These are phyloP conservation scores for Areca catechu DNA, from an alignment of 176 grass and related monocot species.

Conservation along the genomic window DNA sequence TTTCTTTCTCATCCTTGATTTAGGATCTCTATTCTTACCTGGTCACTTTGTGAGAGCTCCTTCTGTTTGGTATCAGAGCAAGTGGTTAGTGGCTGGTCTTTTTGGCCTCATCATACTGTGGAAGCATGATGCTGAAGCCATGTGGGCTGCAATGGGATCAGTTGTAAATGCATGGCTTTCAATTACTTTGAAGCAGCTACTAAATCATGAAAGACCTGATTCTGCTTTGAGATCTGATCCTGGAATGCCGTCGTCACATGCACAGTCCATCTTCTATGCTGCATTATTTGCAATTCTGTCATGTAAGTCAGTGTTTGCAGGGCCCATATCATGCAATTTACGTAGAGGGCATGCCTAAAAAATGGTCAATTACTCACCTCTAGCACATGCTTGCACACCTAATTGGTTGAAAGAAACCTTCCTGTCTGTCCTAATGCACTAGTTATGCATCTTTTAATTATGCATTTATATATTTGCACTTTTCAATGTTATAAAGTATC, in stretches of 20 bases:
- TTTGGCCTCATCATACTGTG: constrained; percentile 46
- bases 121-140: constrained; percentile 62
- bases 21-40: too few species aligned
- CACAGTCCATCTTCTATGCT: constrained; percentile 80
- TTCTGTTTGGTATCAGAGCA: constrained; percentile 40
- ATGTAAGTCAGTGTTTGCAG: constrained; percentile 36
- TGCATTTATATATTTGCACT: too few species aligned
- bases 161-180: constrained; percentile 48
- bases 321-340: too few species aligned
- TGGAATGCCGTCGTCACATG: constrained; percentile 93
- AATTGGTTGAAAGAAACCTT: too few species aligned
- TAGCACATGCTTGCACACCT: too few species aligned
- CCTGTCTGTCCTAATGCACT: too few species aligned
- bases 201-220: constrained; percentile 70
- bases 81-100: constrained; percentile 57
- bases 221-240: constrained; percentile 66
- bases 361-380: too few species aligned
- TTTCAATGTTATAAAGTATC: too few species aligned
- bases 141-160: constrained; percentile 57
- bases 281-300: constrained; percentile 41
- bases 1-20: too few species aligned
- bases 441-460: too few species aligned
- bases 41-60: background rate
- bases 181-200: constrained; percentile 38
- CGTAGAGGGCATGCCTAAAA: too few species aligned